phyloP scores from a whole-genome alignment of 106 monocot genomes.

The Posidonia australis region DNA sequence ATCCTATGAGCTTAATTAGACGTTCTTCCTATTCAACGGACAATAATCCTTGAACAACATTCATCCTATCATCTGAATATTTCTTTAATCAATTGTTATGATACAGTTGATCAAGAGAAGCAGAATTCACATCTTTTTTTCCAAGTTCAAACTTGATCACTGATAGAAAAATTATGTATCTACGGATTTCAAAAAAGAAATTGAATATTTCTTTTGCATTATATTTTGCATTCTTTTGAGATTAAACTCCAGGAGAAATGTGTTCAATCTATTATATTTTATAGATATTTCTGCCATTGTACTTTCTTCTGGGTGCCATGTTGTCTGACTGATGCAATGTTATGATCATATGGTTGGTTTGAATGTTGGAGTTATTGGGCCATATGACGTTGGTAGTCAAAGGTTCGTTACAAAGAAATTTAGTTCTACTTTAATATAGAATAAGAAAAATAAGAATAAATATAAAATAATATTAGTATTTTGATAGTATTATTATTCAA shows the following conservation, averaged over 20 bases:
- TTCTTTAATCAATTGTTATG: no score
- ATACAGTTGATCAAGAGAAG: no score
- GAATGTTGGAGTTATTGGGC: conserved; percentile 51
- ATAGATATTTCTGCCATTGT: no score
- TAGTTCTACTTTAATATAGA: no score
- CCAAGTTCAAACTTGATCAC: no score
- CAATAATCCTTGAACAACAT: conserved; percentile 23
- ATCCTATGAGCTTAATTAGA: conserved; percentile 28
- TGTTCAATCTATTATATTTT: background rate
- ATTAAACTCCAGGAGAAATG: background rate
- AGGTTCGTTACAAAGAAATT: conserved; percentile 53
- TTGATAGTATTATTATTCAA: no score
- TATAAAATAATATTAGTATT: no score
- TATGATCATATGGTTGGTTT: conserved; percentile 65
- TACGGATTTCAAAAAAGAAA: no score
- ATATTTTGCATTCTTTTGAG: background rate
- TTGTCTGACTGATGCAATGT: background rate
- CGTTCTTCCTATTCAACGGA: conserved; percentile 24
- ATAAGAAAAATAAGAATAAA: no score
- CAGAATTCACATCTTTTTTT: no score
- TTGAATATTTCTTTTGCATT: background rate
- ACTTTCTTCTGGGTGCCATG: background rate
- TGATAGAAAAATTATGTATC: no score
- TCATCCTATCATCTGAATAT: conserved; percentile 10
- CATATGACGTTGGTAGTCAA: conserved; percentile 61